Evolutionary conservation across 1,284 basidiomycete species (phyloP).

Genomic region (Pseudozyma flocculosa): DNA sequence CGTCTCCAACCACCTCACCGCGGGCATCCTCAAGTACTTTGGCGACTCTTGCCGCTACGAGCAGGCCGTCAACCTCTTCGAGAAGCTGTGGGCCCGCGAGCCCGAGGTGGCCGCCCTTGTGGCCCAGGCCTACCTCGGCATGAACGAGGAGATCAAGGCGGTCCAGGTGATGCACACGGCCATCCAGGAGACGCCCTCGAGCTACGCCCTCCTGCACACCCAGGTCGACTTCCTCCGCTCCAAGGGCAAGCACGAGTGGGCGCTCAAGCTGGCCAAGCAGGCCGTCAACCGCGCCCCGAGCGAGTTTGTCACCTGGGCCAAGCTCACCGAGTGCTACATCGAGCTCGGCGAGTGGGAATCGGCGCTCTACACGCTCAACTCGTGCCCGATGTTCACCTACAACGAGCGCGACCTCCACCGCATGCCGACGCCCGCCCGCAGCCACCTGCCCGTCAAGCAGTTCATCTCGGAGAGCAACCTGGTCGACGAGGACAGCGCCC

Average conservation of each 20-base stretch:
- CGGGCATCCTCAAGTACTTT: constrained; percentile 95
- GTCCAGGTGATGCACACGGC: constrained; percentile 88
- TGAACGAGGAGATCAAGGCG: constrained; percentile 97
- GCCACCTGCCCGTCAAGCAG: constrained; percentile 82
- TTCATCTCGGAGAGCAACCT: constrained; percentile 74
- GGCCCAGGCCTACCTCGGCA: constrained; percentile 88
- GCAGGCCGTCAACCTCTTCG: constrained; percentile 89
- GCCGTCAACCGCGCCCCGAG: constrained; percentile 96
- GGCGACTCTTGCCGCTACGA: constrained; percentile 83
- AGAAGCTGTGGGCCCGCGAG: constrained; percentile 80
- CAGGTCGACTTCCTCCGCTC: constrained; percentile 90
- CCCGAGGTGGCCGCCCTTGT: constrained; percentile 87
- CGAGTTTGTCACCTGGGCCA: constrained; percentile 98
- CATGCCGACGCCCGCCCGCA: constrained; percentile 75
- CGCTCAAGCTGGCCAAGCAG: constrained; percentile 81
- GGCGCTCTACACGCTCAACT: constrained; percentile 92
- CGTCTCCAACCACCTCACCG: constrained; percentile 94
- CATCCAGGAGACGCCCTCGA: constrained; percentile 80
- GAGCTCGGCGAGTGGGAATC: constrained; percentile 80
- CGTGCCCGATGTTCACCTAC: constrained; percentile 99
- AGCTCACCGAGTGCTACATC: constrained; percentile 90
- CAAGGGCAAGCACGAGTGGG: constrained; percentile 76
- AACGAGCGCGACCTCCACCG: constrained; percentile 94
- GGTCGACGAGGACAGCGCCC: constrained; percentile 64
- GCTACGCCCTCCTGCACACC: constrained; percentile 87